Conservation (phyloP, 805 yeast species). For the Millerozyma acaciae region DNA sequence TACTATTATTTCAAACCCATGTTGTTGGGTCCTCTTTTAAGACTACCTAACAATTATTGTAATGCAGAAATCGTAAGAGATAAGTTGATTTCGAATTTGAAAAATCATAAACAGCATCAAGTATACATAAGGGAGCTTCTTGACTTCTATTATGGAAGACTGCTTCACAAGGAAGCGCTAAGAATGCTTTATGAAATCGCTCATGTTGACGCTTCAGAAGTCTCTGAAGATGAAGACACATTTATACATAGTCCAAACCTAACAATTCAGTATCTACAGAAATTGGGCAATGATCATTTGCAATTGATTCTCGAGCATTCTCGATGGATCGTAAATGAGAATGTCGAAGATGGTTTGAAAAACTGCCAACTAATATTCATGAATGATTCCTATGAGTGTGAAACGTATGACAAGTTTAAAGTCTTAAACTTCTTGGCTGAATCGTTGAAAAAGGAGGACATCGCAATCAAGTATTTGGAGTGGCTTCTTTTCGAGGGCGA, state of each 20-base stretch:
- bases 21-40: conserved; percentile 75
- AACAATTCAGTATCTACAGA: conserved; percentile 56
- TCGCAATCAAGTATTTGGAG: conserved; percentile 43
- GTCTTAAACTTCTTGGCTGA: conserved; percentile 51
- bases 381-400: conserved; percentile 59
- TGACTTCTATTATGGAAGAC: conserved; percentile 69
- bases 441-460: conserved; percentile 15
- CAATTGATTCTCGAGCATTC: conserved; percentile 57
- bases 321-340: conserved; percentile 44
- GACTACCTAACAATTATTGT: conserved; percentile 71
- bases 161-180: conserved; percentile 64
- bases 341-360: conserved; percentile 18
- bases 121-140: conserved; percentile 62
- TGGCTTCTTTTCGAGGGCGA: conserved; percentile 40
- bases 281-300: conserved; percentile 45
- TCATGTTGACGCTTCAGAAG: conserved; percentile 14
- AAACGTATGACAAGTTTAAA: conserved; percentile 48
- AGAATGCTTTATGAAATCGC: conserved; percentile 43
- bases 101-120: conserved; percentile 19
- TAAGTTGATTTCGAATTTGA: conserved; percentile 41
- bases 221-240: conserved; percentile 18
- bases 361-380: conserved; percentile 54
- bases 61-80: conserved; percentile 57
- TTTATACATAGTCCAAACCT: conserved; percentile 37
- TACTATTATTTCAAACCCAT: conserved; percentile 67